Base-by-base conservation (phyloP, 2,329 filamentous ascomycete genomes). In the Verticillium klebahnii region DNA sequence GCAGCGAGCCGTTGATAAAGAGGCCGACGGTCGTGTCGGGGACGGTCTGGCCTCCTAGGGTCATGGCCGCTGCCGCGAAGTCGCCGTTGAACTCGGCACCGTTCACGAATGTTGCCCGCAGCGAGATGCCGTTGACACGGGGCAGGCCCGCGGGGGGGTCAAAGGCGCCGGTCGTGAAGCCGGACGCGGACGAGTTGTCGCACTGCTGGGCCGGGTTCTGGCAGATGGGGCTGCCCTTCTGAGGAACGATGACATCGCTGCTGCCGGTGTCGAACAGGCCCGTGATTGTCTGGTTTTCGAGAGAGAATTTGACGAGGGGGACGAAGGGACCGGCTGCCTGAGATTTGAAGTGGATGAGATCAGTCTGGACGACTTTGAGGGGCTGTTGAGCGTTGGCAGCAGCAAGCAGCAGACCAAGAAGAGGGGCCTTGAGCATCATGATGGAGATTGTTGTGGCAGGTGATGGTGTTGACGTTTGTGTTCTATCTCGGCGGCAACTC, bases 231-330 rank as follows among this genome's bases (percentile, higher is more conserved):
- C 60, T 61, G 34, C 52, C 32, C 40, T 32, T 45, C 23, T 61
- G 60, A 2, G 60, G 56, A 7, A 61, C 60, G 40, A 56, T 54
- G 17, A 58, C 32, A 50, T 61, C 56, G n/a, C 60, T 61, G 34
- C 60, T 61, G 19, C 60, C 60, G 2, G 60, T 61, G 34, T 61
- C 60, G 56, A 61, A 55, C 45, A 61, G 58, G 15, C 31, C 60
- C 4, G 45, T 56, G 23, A 61, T 50, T n/a, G 37, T 29, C 19
- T 61, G 60, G 12, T 52, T 52, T 11, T 52, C 45, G 19, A 52
- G 45, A 9, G 45, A 23, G 50, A 52, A 52, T 19, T 25, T n/a
- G 45, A 52, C 45, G 19, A 52, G 45, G 19, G 45, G 45, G 19
- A 52, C 23, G 19, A 52, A 52, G 19, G 45, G 45, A 14, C 45